These are phyloP conservation scores for Dillenia turbinata DNA, from an alignment of 164 flowering plant genomes.

Conservation along the genomic window DNA sequence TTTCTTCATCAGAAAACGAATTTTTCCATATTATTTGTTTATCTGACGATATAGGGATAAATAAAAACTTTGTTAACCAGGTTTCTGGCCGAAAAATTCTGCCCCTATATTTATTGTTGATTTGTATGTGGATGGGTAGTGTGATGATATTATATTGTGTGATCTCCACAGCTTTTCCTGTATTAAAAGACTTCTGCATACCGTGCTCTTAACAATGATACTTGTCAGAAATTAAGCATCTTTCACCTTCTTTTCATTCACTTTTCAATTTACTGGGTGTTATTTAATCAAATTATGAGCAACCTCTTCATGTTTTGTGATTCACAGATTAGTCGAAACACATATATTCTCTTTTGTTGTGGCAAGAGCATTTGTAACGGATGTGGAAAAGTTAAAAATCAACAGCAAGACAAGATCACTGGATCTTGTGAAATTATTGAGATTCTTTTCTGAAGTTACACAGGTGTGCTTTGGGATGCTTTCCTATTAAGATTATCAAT, in stretches of 20 bases:
- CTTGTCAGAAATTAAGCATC: background rate
- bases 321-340: slow-evolving; percentile 91
- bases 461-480: slow-evolving; percentile 47
- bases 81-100: no score
- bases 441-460: slow-evolving; percentile 72
- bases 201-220: no score
- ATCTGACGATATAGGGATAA: no score
- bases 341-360: slow-evolving; percentile 98
- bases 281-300: slow-evolving; percentile 10
- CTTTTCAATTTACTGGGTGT: background rate
- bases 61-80: no score
- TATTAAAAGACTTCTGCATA: no score
- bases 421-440: slow-evolving; percentile 52
- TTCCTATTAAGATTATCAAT: background rate
- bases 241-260: background rate
- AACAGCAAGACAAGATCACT: slow-evolving; percentile 83
- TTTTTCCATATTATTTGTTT: background rate
- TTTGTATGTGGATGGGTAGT: no score
- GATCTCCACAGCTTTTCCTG: no score
- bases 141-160: background rate
- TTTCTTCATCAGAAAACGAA: background rate
- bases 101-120: background rate
- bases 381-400: slow-evolving; percentile 90
- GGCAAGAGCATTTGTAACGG: slow-evolving; percentile 99
- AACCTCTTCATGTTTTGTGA: slow-evolving; percentile 12